Evolutionary conservation across 139 green algal species (phyloP).

Genomic region (Klebsormidium nitens): DNA sequence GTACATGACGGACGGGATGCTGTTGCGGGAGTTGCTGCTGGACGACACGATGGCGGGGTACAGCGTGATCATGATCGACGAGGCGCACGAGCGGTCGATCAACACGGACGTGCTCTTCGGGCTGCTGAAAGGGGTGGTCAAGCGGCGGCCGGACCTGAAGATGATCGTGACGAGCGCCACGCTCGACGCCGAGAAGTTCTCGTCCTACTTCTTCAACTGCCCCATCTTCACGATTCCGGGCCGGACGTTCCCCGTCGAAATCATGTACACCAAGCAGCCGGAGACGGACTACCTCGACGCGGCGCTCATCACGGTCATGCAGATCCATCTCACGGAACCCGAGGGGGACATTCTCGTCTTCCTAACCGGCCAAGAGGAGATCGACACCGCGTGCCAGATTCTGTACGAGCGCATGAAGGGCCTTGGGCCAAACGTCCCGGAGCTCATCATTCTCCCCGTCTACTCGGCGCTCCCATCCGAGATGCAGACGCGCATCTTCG

Average conservation of each 20-base stretch:
- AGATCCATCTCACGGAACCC: slow-evolving; percentile 82
- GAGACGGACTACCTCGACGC: slow-evolving; percentile 93
- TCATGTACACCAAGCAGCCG: slow-evolving; percentile 71
- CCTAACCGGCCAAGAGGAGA: slow-evolving; percentile 78
- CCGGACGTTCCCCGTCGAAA: slow-evolving; percentile 75
- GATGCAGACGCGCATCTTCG: slow-evolving; percentile 94
- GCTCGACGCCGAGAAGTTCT: slow-evolving; percentile 94
- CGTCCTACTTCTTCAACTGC: slow-evolving; percentile 88
- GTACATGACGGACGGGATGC: slow-evolving; percentile 97
- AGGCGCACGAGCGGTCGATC: slow-evolving; percentile 96
- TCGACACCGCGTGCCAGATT: slow-evolving; percentile 67
- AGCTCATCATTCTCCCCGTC: slow-evolving; percentile 93
- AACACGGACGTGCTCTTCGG: slow-evolving; percentile 97
- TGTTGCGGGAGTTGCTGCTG: slow-evolving; percentile 87
- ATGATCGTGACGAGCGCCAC: slow-evolving; percentile 90
- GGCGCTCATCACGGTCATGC: slow-evolving; percentile 90
- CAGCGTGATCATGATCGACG: slow-evolving; percentile 90
- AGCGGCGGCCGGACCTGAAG: slow-evolving; percentile 35
- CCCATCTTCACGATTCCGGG: slow-evolving; percentile 87
- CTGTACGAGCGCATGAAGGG: slow-evolving; percentile 92
- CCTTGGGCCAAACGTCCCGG: slow-evolving; percentile 76
- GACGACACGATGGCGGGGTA: slow-evolving; percentile 74
- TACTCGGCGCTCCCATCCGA: slow-evolving; percentile 76
- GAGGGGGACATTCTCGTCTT: slow-evolving; percentile 86
- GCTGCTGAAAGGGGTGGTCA: slow-evolving; percentile 80